A percentile compares a stretch with the other conserved stretches of the same genome.
phyloP scores from a whole-genome alignment of 192 early-diverging fungal species.

The Pilobolus umbonatus region DNA sequence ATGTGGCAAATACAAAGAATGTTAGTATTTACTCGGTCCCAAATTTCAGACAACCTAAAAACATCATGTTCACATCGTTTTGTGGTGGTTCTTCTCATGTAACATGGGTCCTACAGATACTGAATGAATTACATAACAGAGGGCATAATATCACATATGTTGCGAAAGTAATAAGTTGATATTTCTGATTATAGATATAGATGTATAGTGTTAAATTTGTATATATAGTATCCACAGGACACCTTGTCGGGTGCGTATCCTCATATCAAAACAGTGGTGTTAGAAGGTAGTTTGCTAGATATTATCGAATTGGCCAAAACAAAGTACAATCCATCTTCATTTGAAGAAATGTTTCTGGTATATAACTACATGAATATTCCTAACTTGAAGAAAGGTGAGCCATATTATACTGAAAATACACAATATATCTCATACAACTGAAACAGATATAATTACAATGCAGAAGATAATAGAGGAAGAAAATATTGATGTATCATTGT shows the following conservation, averaged over 20 bases:
- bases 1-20: too few species aligned
- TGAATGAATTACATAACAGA: background rate
- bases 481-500: background rate
- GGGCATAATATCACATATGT: slow-evolving; percentile 4
- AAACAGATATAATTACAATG: background rate
- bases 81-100: slow-evolving; percentile 7
- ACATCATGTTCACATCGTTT: too few species aligned
- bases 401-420: background rate
- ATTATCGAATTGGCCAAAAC: too few species aligned
- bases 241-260: background rate
- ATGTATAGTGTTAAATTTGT: background rate
- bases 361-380: too few species aligned
- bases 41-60: too few species aligned
- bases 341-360: too few species aligned
- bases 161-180: background rate
- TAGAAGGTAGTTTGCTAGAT: background rate
- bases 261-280: background rate
- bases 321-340: too few species aligned
- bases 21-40: too few species aligned
- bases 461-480: background rate
- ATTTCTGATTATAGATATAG: background rate
- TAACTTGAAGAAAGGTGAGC: background rate
- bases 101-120: slow-evolving; percentile 4
- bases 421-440: background rate
- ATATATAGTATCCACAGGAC: background rate